Evolutionary conservation across 176 grass and related monocot genomes (phyloP).

Genomic region (Oryza nivara): DNA sequence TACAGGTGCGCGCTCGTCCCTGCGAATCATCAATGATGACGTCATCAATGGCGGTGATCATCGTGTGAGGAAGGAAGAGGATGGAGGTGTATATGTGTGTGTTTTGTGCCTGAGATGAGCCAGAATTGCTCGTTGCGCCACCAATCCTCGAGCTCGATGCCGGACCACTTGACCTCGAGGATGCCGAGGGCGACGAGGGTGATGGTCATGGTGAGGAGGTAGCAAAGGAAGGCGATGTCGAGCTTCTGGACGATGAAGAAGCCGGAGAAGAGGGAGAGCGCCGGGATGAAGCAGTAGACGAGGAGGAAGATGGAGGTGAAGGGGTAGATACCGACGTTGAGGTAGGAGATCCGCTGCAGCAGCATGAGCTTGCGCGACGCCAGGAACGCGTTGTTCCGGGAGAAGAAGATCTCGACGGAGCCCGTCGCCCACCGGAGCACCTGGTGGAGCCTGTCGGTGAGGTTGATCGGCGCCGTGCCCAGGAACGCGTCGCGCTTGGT

Average conservation of each 20-base stretch:
- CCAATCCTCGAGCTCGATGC: constrained; percentile 78
- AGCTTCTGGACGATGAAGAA: constrained; percentile 95
- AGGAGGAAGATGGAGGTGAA: constrained; percentile 44
- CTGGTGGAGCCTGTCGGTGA: constrained; percentile 89
- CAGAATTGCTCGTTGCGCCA: constrained; percentile 99
- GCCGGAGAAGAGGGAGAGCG: constrained; percentile 97
- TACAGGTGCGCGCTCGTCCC: constrained; percentile 78
- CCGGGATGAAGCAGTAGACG: constrained; percentile 98
- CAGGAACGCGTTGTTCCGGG: constrained; percentile 86
- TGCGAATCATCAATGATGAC: background rate
- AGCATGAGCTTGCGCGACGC: constrained; percentile 72
- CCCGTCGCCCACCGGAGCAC: constrained; percentile 97
- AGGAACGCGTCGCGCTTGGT: constrained; percentile 94
- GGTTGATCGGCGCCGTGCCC: constrained; percentile 91
- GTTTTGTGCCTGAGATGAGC: constrained; percentile 59
- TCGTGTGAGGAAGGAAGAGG: background rate
- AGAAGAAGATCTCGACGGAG: constrained; percentile 99
- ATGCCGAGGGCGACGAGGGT: constrained; percentile 77
- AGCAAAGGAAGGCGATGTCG: constrained; percentile 82
- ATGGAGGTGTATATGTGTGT: background rate
- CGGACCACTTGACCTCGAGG: constrained; percentile 96
- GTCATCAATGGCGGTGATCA: background rate
- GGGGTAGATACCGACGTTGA: constrained; percentile 39
- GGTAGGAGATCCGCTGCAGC: constrained; percentile 62
- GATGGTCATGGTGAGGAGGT: constrained; percentile 87